Evolutionary conservation across 139 green algal species (phyloP).

Genomic region (Chlorella sp.): DNA sequence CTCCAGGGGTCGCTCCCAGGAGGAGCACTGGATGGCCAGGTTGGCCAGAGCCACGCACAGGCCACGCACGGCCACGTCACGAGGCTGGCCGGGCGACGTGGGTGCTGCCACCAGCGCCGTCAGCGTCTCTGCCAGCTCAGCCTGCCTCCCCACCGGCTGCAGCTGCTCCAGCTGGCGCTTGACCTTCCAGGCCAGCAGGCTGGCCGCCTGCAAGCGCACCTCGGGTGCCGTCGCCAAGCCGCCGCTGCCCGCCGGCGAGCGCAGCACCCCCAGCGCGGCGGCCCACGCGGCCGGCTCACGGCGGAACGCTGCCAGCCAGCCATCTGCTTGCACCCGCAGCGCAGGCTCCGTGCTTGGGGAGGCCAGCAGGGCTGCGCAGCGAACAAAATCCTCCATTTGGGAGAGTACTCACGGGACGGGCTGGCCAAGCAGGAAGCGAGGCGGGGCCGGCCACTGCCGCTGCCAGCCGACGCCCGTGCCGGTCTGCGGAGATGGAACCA

Average conservation of each 20-base stretch:
- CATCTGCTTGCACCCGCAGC: neutral
- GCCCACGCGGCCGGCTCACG: slow-evolving; percentile 6
- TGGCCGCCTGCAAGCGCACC: slow-evolving; percentile 21
- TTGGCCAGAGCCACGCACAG: slow-evolving; percentile 31
- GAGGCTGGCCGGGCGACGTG: too few species aligned
- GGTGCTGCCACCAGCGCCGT: neutral
- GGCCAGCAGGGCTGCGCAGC: neutral
- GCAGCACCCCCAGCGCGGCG: neutral
- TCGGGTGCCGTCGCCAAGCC: neutral
- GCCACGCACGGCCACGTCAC: neutral
- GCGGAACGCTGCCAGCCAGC: slow-evolving; percentile 27
- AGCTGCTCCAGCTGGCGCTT: slow-evolving; percentile 42
- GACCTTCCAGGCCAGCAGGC: slow-evolving; percentile 37
- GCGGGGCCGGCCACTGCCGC: neutral
- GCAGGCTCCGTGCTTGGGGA: neutral
- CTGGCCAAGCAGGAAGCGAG: too few species aligned
- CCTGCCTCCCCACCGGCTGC: slow-evolving; percentile 23
- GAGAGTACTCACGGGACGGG: neutral
- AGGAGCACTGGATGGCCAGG: slow-evolving; percentile 29
- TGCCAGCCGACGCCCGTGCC: neutral
- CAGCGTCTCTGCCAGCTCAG: slow-evolving; percentile 26
- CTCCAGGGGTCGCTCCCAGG: slow-evolving; percentile 29
- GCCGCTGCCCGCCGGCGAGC: too few species aligned
- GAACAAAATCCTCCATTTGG: slow-evolving; percentile 17
- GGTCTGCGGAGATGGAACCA: too few species aligned